These are phyloP conservation scores for Termitomyces sp. DNA, from an alignment of 768 basidiomycete species.

Conservation along the genomic window DNA sequence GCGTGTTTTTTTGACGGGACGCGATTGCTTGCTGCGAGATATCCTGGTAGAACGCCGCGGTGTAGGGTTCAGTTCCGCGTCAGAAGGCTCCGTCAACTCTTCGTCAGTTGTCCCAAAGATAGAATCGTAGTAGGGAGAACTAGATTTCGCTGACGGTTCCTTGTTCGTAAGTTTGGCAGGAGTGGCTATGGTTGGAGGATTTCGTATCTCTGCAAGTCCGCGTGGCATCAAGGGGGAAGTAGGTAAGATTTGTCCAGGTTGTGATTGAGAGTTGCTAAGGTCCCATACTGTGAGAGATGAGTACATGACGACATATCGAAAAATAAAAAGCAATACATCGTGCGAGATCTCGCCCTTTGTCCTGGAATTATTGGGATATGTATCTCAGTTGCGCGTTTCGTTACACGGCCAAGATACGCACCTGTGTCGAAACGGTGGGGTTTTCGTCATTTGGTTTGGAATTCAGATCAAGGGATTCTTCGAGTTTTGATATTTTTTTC, in stretches of 20 bases:
- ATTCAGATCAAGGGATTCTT: conserved; percentile 18
- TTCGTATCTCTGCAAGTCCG: conserved; percentile 1
- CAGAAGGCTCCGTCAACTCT: conserved; percentile 23
- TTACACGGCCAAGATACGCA: background rate
- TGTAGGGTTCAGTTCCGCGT: conserved; percentile 2
- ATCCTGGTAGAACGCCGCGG: background rate
- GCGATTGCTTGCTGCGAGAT: background rate
- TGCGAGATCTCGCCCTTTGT: conserved; percentile 22
- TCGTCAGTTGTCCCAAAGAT: conserved; percentile 21
- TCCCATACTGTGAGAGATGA: conserved; percentile 13
- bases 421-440: conserved; percentile 18
- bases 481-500: conserved; percentile 23
- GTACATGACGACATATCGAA: background rate
- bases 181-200: background rate
- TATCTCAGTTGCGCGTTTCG: background rate
- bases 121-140: conserved; percentile 13
- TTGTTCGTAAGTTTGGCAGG: background rate
- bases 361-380: conserved; percentile 8
- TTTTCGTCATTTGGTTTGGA: conserved; percentile 9
- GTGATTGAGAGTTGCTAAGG: conserved; percentile 7
- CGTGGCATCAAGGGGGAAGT: conserved; percentile 12
- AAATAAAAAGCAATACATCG: conserved; percentile 14
- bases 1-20: background rate
- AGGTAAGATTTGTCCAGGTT: conserved; percentile 1
- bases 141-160: background rate